These are phyloP conservation scores for Phyllosticta citribraziliensis DNA, from an alignment of 2,329 filamentous ascomycete genomes.

Conservation along the genomic window DNA sequence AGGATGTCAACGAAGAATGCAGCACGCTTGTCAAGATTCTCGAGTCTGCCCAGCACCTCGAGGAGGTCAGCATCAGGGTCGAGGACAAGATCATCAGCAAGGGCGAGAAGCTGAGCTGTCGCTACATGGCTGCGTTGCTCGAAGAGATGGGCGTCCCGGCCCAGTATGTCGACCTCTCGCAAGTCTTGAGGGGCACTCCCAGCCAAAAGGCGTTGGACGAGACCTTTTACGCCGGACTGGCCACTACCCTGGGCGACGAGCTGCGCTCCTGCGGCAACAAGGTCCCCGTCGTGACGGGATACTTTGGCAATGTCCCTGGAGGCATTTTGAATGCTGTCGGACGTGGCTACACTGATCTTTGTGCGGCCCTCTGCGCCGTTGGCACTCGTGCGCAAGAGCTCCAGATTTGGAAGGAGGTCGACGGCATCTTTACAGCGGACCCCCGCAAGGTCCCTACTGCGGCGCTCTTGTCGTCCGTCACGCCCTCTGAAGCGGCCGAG, in stretches of 20 bases:
- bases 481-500: slow-evolving; percentile 88
- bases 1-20: slow-evolving; percentile 69
- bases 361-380: slow-evolving; percentile 83
- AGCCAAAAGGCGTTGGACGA: slow-evolving; percentile 33
- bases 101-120: slow-evolving; percentile 90
- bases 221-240: slow-evolving; percentile 37
- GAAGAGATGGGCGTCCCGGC: slow-evolving; percentile 73
- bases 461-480: slow-evolving; percentile 78
- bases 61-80: slow-evolving; percentile 41
- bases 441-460: slow-evolving; percentile 87
- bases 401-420: slow-evolving; percentile 98
- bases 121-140: slow-evolving; percentile 77
- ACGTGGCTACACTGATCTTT: slow-evolving; percentile 92
- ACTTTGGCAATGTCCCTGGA: slow-evolving; percentile 87
- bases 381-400: slow-evolving; percentile 79
- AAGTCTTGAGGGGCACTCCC: slow-evolving; percentile 58
- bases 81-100: slow-evolving; percentile 77
- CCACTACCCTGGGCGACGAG: slow-evolving; percentile 30
- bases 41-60: slow-evolving; percentile 49
- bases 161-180: slow-evolving; percentile 82
- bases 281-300: slow-evolving; percentile 60
- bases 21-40: slow-evolving; percentile 67
- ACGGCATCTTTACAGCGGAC: slow-evolving; percentile 84
- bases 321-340: slow-evolving; percentile 87
- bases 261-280: slow-evolving; percentile 35